A percentile compares a stretch with the other conserved stretches of the same genome.
phyloP scores from a whole-genome alignment of 2,329 filamentous ascomycete species.

The Cylindrodendrum hubeiense region DNA sequence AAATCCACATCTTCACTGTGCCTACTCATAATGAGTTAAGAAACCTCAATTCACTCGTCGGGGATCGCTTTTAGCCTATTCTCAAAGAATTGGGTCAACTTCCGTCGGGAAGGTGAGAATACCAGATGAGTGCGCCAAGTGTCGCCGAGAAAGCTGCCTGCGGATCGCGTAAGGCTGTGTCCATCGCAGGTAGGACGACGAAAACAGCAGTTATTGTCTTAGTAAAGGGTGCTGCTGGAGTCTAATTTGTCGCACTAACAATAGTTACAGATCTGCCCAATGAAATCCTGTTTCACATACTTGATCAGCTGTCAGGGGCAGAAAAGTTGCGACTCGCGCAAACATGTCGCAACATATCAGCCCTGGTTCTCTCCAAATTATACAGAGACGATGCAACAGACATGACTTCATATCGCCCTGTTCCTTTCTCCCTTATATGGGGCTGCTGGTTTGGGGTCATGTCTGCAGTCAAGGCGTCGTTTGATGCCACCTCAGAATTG shows the following conservation, averaged over 20 bases:
- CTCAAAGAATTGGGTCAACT: too few relatives aligned
- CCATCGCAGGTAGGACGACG: too few relatives aligned
- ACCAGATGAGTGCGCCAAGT: too few relatives aligned
- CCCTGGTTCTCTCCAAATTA: constrained; percentile 16
- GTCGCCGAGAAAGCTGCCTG: too few relatives aligned
- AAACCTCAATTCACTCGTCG: too few relatives aligned
- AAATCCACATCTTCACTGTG: too few relatives aligned
- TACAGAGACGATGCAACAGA: constrained; percentile 1
- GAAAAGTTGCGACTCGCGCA: constrained; percentile 15
- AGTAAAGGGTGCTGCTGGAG: too few relatives aligned
- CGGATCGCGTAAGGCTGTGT: too few relatives aligned
- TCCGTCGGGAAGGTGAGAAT: too few relatives aligned
- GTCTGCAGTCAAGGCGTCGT: constrained; percentile 21
- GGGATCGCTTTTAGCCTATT: too few relatives aligned
- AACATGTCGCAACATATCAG: constrained; percentile 24
- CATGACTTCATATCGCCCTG: not conserved
- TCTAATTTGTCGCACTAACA: not conserved
- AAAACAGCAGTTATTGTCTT: too few relatives aligned
- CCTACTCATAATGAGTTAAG: too few relatives aligned
- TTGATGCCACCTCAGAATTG: constrained; percentile 12
- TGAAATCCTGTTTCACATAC: constrained; percentile 27
- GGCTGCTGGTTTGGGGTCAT: constrained; percentile 35
- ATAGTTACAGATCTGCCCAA: constrained; percentile 21
- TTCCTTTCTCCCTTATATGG: constrained; percentile 30
- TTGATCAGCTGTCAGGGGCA: constrained; percentile 20